Evolutionary conservation across 2,329 filamentous ascomycete genomes (phyloP), one percentile per base, ranked within the genome.

Genomic region (Leptographium flavum): DNA sequence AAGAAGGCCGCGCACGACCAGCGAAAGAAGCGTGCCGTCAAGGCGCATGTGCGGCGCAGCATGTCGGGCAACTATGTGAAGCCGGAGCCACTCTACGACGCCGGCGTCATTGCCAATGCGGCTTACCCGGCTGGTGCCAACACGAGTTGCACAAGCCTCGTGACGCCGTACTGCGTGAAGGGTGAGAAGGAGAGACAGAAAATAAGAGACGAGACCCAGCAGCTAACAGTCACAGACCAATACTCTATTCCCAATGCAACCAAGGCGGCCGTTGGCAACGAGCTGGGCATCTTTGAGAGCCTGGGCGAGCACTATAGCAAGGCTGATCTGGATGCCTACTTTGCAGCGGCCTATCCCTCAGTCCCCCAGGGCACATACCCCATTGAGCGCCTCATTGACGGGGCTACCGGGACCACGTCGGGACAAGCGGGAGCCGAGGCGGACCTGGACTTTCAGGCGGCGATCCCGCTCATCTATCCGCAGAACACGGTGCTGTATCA

Each of bases 391-490:
- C 50, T 54, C 8, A 49, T 58, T 15, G 54, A 58, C 45, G 56
- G 56, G 1, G 56, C 55, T 10, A 40, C 40, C 2, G 55, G 54
- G 28, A 45, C 54, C 15, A 23, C 17, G 2, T 19, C 22, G 9
- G 33, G 13, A 7, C 9, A 38, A 3, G 50, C 51, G 5, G 50
- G 50, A 14, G 11, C 22, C 19, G 68, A 71, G 47, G 58, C 62
- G 3, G 63, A 67, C 35, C 62, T 74, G 13, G 71, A 74, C 52
- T 70, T 73, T 45, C 55, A 68, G 47, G 59, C 68, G 23, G 58
- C 61, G 15, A 68, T 67, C 46, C 66, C 69, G 0, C 58, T 74
- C 45, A 67, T 74, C 52, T 73, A 65, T 55, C 71, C 71, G 2
- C 69, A 73, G 51, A 62, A 48, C 30, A 50, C 66, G 0, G 64